A percentile compares a stretch with the other conserved stretches of the same genome.
Conservation (phyloP, 768 basidiomycete genomes). For the Serendipita sp. region DNA sequence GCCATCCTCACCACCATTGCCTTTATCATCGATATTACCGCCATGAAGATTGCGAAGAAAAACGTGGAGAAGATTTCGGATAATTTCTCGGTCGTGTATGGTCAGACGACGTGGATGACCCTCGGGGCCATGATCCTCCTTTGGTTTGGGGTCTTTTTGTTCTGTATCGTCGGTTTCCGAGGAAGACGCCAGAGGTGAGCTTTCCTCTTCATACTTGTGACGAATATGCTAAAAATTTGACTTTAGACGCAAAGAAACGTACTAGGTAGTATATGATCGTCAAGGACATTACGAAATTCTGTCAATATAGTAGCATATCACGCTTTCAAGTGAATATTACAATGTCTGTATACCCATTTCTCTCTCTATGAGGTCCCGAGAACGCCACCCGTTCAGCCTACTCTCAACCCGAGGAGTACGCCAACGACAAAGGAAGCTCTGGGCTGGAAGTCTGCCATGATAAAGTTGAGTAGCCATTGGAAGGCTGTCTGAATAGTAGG, state of each 20-base stretch:
- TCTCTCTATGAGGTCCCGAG: neutral
- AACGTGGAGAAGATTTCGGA: constrained; percentile 28
- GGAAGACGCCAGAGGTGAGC: neutral
- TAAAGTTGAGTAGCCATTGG: constrained; percentile 54
- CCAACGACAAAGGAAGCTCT: constrained; percentile 80
- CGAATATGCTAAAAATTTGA: neutral
- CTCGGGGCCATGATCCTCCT: constrained; percentile 33
- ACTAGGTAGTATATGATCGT: neutral
- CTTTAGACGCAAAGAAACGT: neutral
- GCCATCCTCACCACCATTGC: constrained; percentile 31
- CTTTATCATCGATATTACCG: constrained; percentile 38
- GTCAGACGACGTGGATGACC: constrained; percentile 34
- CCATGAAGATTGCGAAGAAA: constrained; percentile 30
- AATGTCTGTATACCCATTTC: neutral
- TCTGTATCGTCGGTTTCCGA: neutral
- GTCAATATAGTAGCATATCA: neutral
- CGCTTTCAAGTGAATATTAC: neutral
- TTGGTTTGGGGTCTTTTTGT: constrained; percentile 25
- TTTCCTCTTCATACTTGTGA: neutral
- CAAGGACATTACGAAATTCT: neutral
- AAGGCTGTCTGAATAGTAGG: constrained; percentile 48
- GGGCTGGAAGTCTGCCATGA: constrained; percentile 86
- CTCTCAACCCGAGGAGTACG: constrained; percentile 58
- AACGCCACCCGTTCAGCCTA: constrained; percentile 38
- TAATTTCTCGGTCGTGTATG: constrained; percentile 28